Evolutionary conservation across 177 flowering plant species (phyloP).

Genomic region (Vitis hybrid): DNA sequence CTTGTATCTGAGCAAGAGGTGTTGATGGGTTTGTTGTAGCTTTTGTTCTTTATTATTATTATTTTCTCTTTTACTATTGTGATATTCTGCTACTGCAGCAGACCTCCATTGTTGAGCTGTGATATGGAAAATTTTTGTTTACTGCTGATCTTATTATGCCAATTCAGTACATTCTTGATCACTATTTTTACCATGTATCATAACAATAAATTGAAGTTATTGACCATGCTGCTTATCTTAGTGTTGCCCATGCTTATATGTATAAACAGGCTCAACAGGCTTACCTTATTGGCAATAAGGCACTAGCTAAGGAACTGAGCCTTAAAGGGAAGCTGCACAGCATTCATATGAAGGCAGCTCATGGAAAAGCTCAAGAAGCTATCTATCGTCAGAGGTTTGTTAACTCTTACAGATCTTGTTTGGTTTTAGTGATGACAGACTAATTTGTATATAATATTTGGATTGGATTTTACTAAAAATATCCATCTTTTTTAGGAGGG

Average conservation of each 20-base stretch:
- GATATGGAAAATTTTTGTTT: too few species aligned
- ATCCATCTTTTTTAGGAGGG: background rate
- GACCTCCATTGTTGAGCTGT: too few species aligned
- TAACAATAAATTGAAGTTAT: too few species aligned
- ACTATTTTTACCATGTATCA: too few species aligned
- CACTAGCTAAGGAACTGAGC: conserved; percentile 90
- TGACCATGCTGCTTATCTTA: too few species aligned
- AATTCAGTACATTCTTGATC: too few species aligned
- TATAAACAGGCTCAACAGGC: conserved; percentile 84
- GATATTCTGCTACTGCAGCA: too few species aligned
- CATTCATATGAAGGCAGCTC: conserved; percentile 96
- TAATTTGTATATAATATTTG: background rate
- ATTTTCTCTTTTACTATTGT: background rate
- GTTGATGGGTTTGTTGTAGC: background rate
- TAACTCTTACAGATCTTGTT: background rate
- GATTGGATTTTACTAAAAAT: background rate
- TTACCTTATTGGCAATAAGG: conserved; percentile 84
- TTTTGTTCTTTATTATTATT: background rate
- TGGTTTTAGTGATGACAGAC: background rate
- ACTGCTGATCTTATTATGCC: too few species aligned
- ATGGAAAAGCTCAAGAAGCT: conserved; percentile 93
- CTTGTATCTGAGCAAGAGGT: background rate
- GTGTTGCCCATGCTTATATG: background rate
- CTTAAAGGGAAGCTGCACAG: conserved; percentile 85
- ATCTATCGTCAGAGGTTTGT: conserved; percentile 90